phyloP scores from a whole-genome alignment of 129 eudicot species.

The Escallonia rubra region DNA sequence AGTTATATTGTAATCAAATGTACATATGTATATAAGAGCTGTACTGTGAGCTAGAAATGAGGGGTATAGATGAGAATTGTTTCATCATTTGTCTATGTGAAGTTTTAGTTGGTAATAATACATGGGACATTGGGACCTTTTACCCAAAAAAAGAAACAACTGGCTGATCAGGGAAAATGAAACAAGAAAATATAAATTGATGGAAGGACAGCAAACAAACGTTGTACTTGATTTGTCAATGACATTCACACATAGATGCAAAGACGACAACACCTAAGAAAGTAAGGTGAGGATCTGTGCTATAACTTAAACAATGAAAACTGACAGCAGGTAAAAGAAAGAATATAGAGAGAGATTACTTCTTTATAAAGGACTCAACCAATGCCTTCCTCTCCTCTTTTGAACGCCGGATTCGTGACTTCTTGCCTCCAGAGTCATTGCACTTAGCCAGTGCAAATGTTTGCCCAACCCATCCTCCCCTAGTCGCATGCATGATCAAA shows the following conservation, averaged over 20 bases:
- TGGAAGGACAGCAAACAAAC: no score
- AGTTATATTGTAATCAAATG: no score
- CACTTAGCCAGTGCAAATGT: constrained; percentile 67
- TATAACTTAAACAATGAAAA: background rate
- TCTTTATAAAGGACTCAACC: constrained; percentile 79
- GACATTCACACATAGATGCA: background rate
- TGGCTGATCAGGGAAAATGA: no score
- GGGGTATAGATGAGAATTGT: no score
- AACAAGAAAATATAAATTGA: no score
- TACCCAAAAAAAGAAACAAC: no score
- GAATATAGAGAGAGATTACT: constrained; percentile 27
- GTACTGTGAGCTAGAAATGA: no score
- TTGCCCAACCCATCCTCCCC: constrained; percentile 84
- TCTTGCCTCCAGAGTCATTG: constrained; percentile 65
- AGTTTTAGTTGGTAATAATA: no score
- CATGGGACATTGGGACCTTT: no score
- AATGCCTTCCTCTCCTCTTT: constrained; percentile 86
- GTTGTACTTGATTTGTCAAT: no score
- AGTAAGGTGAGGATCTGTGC: background rate
- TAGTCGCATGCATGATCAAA: constrained; percentile 41
- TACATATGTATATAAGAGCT: no score
- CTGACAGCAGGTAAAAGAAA: constrained; percentile 6
- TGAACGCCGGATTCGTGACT: constrained; percentile 68
- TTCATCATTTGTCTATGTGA: no score
- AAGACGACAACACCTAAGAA: background rate